Evolutionary conservation across 75 land plant genomes (phyloP).

Genomic region (Pinus albicaulis): DNA sequence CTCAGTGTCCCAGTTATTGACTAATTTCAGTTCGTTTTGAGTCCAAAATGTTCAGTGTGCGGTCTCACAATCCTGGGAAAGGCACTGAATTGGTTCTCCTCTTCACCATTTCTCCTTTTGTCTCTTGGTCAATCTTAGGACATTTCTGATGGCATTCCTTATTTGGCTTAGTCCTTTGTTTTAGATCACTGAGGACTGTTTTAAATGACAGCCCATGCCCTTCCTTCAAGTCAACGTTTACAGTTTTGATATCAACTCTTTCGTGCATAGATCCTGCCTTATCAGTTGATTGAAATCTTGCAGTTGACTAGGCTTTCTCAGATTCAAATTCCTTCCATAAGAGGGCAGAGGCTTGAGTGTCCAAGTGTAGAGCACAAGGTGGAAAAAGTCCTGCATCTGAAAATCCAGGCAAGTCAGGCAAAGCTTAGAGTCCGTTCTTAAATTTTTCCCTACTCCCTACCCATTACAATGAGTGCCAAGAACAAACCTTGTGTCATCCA

Average conservation of each 20-base stretch:
- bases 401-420: slow-evolving; percentile 62
- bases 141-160: slow-evolving; percentile 37
- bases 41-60: too few species aligned
- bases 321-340: slow-evolving; percentile 28
- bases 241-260: slow-evolving; percentile 10
- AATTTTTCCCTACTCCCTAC: slow-evolving; percentile 98
- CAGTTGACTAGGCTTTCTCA: too few species aligned
- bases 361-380: slow-evolving; percentile 90
- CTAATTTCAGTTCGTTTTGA: too few species aligned
- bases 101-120: too few species aligned
- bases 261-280: too few species aligned
- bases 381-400: slow-evolving; percentile 77
- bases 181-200: slow-evolving; percentile 2
- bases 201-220: slow-evolving; percentile 28
- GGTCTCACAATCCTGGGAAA: too few species aligned
- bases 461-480: slow-evolving; percentile 91
- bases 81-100: too few species aligned
- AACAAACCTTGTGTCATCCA: slow-evolving; percentile 93
- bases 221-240: slow-evolving; percentile 22
- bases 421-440: slow-evolving; percentile 76
- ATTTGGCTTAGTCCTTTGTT: slow-evolving; percentile 15
- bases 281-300: too few species aligned
- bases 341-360: slow-evolving; percentile 87
- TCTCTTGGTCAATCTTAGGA: slow-evolving; percentile 9
- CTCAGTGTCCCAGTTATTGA: too few species aligned